Percentiles rank a stretch among this genome's conserved stretches.
phyloP scores from a whole-genome alignment of 306 rosid genomes.

The Lablab purpureus region DNA sequence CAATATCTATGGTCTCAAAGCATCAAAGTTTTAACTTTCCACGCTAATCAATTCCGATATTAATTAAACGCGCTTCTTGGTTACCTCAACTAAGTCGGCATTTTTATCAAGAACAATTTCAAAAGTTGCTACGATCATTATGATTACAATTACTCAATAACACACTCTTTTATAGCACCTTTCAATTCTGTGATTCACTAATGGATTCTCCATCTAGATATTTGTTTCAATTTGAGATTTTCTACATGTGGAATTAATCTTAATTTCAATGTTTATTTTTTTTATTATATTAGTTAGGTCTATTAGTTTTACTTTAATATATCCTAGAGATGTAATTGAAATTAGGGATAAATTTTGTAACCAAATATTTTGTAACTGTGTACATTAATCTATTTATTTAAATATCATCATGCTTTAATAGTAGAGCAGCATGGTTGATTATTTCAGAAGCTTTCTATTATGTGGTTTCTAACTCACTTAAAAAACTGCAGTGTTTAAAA shows the following conservation, averaged over 20 bases:
- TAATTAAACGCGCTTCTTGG: not conserved
- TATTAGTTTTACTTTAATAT: not conserved
- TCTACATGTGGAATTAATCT: not conserved
- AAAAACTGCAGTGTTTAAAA: not conserved
- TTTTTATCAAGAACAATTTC: conserved; percentile 15
- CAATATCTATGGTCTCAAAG: conserved; percentile 24
- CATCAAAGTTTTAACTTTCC: not conserved
- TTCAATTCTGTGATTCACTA: conserved; percentile 10
- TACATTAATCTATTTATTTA: not conserved
- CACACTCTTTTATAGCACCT: not conserved
- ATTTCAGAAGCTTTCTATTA: not conserved
- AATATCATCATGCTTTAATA: not conserved
- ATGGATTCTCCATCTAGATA: not conserved
- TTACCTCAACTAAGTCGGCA: conserved; percentile 36
- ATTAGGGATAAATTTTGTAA: not conserved
- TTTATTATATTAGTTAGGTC: not conserved
- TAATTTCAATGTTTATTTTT: not conserved
- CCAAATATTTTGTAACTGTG: too few relatives aligned
- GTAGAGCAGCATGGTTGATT: not conserved
- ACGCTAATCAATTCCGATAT: not conserved
- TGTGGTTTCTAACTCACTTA: not conserved
- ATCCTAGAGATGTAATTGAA: not conserved
- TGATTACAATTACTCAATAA: not conserved
- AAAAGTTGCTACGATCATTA: not conserved
- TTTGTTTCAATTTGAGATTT: not conserved